Base-by-base conservation (phyloP, 768 basidiomycete genomes). In the Russula olivacea region DNA sequence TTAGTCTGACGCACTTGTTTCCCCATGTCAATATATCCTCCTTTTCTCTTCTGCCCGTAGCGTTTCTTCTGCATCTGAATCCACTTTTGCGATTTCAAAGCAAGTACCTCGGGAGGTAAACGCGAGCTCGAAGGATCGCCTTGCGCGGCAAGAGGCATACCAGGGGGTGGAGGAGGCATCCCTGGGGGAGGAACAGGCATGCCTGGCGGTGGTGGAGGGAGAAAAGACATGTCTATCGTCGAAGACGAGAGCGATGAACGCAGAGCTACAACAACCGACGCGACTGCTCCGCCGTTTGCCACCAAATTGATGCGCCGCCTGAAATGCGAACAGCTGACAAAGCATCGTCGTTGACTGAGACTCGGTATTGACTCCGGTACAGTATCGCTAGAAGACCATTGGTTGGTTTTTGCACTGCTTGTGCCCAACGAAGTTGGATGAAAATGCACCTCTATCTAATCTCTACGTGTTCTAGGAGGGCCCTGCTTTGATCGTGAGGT, bases 21-120 rank as follows among this genome's bases (percentile, higher is more conserved):
- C 64, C 93, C 92, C 84, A 92, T 89, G 72, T 94, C 93, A 65
- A 93, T 86, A 71, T 84, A 93, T 36, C 89, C 92, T 36, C 90
- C 91, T 74, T 86, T 91, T 66, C 91, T 79, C 79, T 91, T 94
- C 78, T 89, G 91, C 59, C 93, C 93, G 67, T 93, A 97, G 63
- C 93, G 82, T 76, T 88, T 93, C 76, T 81, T 87, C 78, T 96
- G 93, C 87, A 93, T 89, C 70, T 91, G 88, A 59, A 90, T 78
- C 93, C 93, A 98, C 80, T 98, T 98, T 78, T 93, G 87, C 41
- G 91, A 87, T 79, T 98, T 99, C 75, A 90, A 87, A 40, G 87
- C 85, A 69, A 98, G 81, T 65, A 88, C 84, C 79, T 86, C 86
- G 17, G 80, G 79, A 45, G 83, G 77, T 69, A 89, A 77, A 36